Percentiles rank a stretch among this genome's conserved stretches.
phyloP scores from a whole-genome alignment of 2,329 filamentous ascomycete genomes.

The Ascochyta rabiei region DNA sequence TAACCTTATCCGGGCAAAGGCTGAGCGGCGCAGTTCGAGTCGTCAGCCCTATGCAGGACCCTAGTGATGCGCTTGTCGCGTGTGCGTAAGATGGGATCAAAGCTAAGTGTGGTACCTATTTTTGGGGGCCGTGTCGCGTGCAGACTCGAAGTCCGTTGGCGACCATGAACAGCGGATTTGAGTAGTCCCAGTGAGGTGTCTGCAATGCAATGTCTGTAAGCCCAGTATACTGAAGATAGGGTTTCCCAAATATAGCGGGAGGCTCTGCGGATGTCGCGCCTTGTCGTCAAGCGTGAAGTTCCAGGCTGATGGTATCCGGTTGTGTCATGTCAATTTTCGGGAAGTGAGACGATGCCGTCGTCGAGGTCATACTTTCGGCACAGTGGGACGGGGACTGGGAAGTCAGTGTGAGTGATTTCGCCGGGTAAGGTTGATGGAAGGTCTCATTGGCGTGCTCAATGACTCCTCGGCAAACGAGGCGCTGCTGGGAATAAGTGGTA shows the following conservation, averaged over 20 bases:
- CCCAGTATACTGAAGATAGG: neutral
- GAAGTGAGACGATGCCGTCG: neutral
- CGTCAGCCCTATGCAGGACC: constrained; percentile 35
- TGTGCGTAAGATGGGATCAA: constrained; percentile 22
- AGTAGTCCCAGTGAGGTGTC: constrained; percentile 13
- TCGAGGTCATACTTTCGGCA: neutral
- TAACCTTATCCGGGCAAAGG: constrained; percentile 23
- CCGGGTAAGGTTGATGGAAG: neutral
- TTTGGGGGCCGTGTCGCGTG: constrained; percentile 27
- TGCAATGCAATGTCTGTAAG: constrained; percentile 1
- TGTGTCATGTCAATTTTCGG: neutral
- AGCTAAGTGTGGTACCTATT: constrained; percentile 28
- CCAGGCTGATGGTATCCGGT: constrained; percentile 1
- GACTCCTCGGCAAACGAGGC: neutral
- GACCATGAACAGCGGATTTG: neutral
- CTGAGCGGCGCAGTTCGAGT: constrained; percentile 24
- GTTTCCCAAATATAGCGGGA: constrained; percentile 10
- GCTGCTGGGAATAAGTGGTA: constrained; percentile 1
- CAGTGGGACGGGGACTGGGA: neutral
- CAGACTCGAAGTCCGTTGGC: neutral
- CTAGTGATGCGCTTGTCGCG: constrained; percentile 34
- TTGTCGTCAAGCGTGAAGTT: constrained; percentile 3
- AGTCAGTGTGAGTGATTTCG: neutral
- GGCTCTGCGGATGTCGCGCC: neutral
- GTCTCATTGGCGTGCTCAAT: constrained; percentile 1